phyloP scores from a whole-genome alignment of 345 rosid genomes.

The Viola odorata region DNA sequence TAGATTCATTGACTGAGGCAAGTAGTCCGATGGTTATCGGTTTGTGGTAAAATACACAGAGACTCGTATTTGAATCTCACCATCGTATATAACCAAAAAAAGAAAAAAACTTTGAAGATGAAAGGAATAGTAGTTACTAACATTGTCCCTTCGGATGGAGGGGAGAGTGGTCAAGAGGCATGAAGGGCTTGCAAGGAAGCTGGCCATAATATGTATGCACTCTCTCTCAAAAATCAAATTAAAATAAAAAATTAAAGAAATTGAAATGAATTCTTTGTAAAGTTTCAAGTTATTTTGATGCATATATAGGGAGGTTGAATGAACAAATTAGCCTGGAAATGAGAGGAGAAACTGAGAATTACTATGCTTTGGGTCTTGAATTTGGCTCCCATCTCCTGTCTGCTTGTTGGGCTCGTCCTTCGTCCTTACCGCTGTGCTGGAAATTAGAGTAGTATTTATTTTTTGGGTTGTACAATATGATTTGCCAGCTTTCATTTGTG shows the following conservation, averaged over 20 bases:
- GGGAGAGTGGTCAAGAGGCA: conserved; percentile 21
- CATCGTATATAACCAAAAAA: no score
- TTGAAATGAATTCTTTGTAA: background rate
- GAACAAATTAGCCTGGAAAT: conserved; percentile 8
- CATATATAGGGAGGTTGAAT: conserved; percentile 10
- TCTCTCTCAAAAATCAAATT: background rate
- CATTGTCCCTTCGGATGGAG: conserved; percentile 1
- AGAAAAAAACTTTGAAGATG: no score
- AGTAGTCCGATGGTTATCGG: no score
- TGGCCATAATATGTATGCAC: conserved; percentile 28
- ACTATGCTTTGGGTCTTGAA: conserved; percentile 19
- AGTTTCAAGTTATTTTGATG: background rate
- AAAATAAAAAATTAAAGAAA: background rate
- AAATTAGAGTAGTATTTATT: no score
- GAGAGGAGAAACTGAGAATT: conserved; percentile 13
- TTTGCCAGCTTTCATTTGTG: no score
- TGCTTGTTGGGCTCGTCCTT: background rate
- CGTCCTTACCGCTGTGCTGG: no score
- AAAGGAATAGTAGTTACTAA: background rate
- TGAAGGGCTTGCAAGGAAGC: conserved; percentile 25
- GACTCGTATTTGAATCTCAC: no score
- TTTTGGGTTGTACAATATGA: no score
- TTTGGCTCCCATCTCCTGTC: conserved; percentile 15
- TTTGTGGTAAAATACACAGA: no score
- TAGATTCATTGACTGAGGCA: background rate